A percentile compares a stretch with the other conserved stretches of the same genome.
Evolutionary conservation across 305 asterid genomes (phyloP).

Genomic region (Solanum hybrid): DNA sequence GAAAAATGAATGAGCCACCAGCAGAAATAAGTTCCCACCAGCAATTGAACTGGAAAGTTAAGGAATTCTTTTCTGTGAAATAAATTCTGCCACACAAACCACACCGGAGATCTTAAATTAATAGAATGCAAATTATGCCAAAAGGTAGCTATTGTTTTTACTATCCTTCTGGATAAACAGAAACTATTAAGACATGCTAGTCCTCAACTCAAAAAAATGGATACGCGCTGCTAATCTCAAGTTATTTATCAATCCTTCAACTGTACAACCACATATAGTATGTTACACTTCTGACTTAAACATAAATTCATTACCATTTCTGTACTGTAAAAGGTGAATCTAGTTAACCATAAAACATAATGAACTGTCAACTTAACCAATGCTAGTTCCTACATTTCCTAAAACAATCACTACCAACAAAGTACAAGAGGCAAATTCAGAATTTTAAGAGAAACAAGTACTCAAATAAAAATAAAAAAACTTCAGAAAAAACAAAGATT

Average conservation of each 20-base stretch:
- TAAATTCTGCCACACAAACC: neutral
- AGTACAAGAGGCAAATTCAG: too few species aligned
- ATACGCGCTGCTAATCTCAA: neutral
- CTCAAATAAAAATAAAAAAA: too few species aligned
- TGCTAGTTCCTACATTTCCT: too few species aligned
- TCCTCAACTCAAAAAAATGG: neutral
- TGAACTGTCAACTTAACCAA: too few species aligned
- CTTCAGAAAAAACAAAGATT: too few species aligned
- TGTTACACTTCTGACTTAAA: neutral
- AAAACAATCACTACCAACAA: too few species aligned
- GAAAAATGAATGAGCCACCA: slow-evolving; percentile 10
- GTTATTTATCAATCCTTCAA: neutral
- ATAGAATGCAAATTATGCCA: neutral
- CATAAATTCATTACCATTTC: neutral
- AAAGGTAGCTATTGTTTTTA: neutral
- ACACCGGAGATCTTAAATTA: neutral
- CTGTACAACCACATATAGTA: neutral
- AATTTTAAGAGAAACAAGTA: too few species aligned
- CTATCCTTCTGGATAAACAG: neutral
- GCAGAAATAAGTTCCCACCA: neutral
- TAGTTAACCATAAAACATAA: too few species aligned
- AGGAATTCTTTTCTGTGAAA: neutral
- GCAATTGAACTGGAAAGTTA: neutral
- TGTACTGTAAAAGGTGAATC: neutral
- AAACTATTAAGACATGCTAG: neutral